phyloP scores from a whole-genome alignment of 1,139 yeast species.

The Debaryomycetaceae sp. region DNA sequence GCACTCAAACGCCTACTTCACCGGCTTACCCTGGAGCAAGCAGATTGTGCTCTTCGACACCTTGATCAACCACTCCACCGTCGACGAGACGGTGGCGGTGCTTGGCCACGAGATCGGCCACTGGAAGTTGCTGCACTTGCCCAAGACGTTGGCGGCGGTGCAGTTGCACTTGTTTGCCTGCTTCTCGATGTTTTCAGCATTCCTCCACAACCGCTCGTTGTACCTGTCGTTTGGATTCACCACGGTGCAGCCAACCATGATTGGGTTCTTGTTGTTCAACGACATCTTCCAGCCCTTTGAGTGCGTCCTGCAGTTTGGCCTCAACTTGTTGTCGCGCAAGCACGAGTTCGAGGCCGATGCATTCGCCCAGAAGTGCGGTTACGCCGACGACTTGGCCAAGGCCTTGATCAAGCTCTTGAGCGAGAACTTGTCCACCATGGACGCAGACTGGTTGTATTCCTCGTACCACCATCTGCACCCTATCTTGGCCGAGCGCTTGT shows the following conservation, averaged over 20 bases:
- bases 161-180: slow-evolving; percentile 62
- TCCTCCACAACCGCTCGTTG: slow-evolving; percentile 73
- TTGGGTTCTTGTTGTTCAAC: slow-evolving; percentile 74
- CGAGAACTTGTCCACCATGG: slow-evolving; percentile 77
- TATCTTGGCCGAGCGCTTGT: slow-evolving; percentile 78
- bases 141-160: slow-evolving; percentile 60
- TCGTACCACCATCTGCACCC: slow-evolving; percentile 92
- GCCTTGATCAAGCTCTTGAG: slow-evolving; percentile 74
- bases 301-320: slow-evolving; percentile 58
- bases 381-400: slow-evolving; percentile 59
- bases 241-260: slow-evolving; percentile 58
- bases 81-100: slow-evolving; percentile 85
- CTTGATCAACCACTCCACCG: slow-evolving; percentile 71
- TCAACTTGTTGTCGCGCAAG: slow-evolving; percentile 71
- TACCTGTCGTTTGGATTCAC: slow-evolving; percentile 76
- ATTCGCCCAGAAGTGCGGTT: slow-evolving; percentile 73
- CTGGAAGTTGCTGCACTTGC: slow-evolving; percentile 86
- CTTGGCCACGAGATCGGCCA: slow-evolving; percentile 97
- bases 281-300: slow-evolving; percentile 78
- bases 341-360: slow-evolving; percentile 92
- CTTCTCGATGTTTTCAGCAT: slow-evolving; percentile 72
- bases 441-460: slow-evolving; percentile 85
- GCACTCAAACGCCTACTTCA: slow-evolving; percentile 93
- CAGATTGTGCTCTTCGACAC: slow-evolving; percentile 93
- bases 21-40: slow-evolving; percentile 95